These are phyloP conservation scores for Osmanthus fragrans DNA, from an alignment of 257 asterid species.

Conservation along the genomic window DNA sequence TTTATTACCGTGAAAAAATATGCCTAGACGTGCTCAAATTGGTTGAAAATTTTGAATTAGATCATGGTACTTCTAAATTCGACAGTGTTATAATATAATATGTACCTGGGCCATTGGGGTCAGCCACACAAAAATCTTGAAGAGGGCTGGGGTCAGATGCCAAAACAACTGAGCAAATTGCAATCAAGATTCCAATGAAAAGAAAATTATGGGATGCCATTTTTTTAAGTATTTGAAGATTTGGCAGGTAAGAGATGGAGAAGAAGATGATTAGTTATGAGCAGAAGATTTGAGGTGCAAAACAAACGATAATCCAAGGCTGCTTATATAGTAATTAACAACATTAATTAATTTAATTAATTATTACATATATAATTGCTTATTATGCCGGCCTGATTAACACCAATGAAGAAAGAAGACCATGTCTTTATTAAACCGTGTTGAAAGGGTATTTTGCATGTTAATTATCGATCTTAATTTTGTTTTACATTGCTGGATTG, in stretches of 20 bases:
- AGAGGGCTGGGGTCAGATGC: constrained; percentile 53
- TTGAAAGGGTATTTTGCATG: neutral
- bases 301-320: neutral
- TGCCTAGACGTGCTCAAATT: no score
- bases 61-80: no score
- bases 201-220: constrained; percentile 31
- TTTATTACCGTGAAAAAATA: no score
- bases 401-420: neutral
- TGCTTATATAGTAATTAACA: neutral
- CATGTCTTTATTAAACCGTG: neutral
- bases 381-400: neutral
- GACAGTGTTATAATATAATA: neutral
- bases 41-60: no score
- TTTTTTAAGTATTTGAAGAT: neutral
- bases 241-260: neutral
- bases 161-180: constrained; percentile 24
- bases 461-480: neutral
- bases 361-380: neutral
- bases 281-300: neutral
- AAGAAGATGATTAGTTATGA: neutral
- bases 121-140: constrained; percentile 53
- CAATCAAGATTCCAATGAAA: constrained; percentile 17
- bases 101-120: constrained; percentile 31
- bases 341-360: neutral
- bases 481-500: neutral